These are phyloP conservation scores for Kodamaea laetipori DNA, from an alignment of 805 yeast species.

Conservation along the genomic window DNA sequence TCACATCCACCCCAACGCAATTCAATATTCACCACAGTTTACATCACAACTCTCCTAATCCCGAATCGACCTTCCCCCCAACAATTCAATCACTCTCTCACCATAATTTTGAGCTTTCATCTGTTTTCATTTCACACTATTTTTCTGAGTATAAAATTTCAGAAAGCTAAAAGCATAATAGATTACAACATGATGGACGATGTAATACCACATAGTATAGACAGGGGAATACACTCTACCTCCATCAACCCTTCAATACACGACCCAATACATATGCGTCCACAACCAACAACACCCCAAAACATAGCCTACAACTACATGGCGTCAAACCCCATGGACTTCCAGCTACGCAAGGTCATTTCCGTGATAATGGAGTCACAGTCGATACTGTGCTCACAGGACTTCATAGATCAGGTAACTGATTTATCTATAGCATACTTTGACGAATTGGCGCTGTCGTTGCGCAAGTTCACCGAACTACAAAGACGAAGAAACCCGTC, in stretches of 20 bases:
- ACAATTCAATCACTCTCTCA: too few relatives aligned
- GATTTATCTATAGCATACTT: conserved; percentile 34
- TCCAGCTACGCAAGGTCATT: conserved; percentile 31
- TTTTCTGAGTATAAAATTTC: too few relatives aligned
- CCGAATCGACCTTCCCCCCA: too few relatives aligned
- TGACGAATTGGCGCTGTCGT: conserved; percentile 36
- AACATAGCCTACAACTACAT: not conserved
- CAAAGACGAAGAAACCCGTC: conserved; percentile 64
- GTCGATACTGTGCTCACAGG: conserved; percentile 25
- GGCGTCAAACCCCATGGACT: conserved; percentile 24
- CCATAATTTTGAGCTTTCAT: too few relatives aligned
- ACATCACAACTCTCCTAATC: too few relatives aligned
- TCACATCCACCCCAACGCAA: too few relatives aligned
- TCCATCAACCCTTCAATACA: not conserved
- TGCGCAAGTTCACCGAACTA: conserved; percentile 54
- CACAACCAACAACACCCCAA: not conserved
- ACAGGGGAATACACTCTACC: not conserved
- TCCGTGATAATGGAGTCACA: conserved; percentile 28
- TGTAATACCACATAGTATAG: too few relatives aligned
- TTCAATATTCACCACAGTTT: too few relatives aligned
- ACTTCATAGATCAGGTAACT: conserved; percentile 32
- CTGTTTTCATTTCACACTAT: too few relatives aligned
- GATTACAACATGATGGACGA: not conserved
- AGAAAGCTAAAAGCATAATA: not conserved
- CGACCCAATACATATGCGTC: conserved; percentile 3